Conservation (phyloP, 2,329 filamentous ascomycete genomes). For the Lecanicillium sp. region DNA sequence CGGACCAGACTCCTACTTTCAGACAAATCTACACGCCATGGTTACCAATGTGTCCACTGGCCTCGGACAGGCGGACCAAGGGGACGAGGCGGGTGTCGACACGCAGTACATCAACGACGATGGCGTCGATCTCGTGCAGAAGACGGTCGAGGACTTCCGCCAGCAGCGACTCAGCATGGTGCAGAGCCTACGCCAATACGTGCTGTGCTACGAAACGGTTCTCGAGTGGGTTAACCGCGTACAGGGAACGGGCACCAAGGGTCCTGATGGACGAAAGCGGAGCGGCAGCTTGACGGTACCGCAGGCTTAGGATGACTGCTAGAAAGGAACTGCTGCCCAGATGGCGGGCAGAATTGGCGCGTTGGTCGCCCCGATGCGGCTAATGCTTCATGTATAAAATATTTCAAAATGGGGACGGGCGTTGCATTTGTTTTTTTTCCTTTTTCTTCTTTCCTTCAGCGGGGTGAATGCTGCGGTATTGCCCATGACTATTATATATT, state of each 20-base stretch:
- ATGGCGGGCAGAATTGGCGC: no score
- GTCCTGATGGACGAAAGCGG: conserved; percentile 11
- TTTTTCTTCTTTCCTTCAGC: no score
- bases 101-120: conserved; percentile 63
- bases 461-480: no score
- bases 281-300: conserved; percentile 13
- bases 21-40: conserved; percentile 2
- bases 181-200: conserved; percentile 85
- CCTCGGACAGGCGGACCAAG: conserved; percentile 2
- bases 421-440: no score
- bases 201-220: conserved; percentile 92
- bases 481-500: no score
- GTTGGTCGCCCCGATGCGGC: no score
- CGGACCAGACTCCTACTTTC: conserved; percentile 6
- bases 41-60: conserved; percentile 2
- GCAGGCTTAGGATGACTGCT: not conserved
- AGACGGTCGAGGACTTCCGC: conserved; percentile 86
- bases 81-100: conserved; percentile 25
- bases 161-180: conserved; percentile 91
- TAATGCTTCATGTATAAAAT: no score
- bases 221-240: conserved; percentile 69
- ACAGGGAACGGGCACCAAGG: conserved; percentile 24
- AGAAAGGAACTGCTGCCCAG: no score
- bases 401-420: no score
- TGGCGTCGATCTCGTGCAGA: conserved; percentile 70